phyloP scores from a whole-genome alignment of 108 stramenopile species.

The Fistulifera pelliculosa region DNA sequence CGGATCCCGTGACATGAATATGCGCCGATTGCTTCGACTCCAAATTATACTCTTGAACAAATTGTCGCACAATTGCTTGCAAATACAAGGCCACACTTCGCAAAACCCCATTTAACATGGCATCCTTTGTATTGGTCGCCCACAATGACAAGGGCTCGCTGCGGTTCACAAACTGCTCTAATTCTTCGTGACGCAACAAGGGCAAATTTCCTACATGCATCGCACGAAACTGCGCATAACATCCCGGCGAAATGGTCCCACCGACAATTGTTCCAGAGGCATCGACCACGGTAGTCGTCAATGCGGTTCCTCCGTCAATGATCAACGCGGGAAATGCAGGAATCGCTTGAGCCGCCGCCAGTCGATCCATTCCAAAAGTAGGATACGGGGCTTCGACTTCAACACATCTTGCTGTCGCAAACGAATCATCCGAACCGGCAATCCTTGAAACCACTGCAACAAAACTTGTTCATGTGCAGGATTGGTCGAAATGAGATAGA shows the following conservation, averaged over 20 bases:
- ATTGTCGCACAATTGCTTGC: slow-evolving; percentile 32
- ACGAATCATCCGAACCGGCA: slow-evolving; percentile 37
- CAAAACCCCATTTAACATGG: slow-evolving; percentile 44
- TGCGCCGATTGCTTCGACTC: too few relatives aligned
- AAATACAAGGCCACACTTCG: slow-evolving; percentile 35
- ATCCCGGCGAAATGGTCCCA: slow-evolving; percentile 66
- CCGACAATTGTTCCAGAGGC: slow-evolving; percentile 45
- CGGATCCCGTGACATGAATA: not conserved
- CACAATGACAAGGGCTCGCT: slow-evolving; percentile 38
- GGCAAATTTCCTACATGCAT: slow-evolving; percentile 50
- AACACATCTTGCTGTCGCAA: slow-evolving; percentile 55
- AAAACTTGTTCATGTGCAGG: slow-evolving; percentile 19
- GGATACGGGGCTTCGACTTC: slow-evolving; percentile 38
- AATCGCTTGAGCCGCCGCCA: slow-evolving; percentile 36
- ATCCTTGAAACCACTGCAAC: slow-evolving; percentile 20
- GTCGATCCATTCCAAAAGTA: slow-evolving; percentile 63
- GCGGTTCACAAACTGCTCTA: slow-evolving; percentile 11
- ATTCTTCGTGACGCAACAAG: slow-evolving; percentile 18
- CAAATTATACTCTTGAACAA: too few relatives aligned
- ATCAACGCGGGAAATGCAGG: slow-evolving; percentile 37
- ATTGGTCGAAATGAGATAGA: slow-evolving; percentile 61
- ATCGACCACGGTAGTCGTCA: slow-evolving; percentile 57
- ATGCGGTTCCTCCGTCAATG: slow-evolving; percentile 60
- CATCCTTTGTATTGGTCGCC: slow-evolving; percentile 39
- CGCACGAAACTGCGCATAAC: slow-evolving; percentile 16